Evolutionary conservation across 768 basidiomycete species (phyloP).

Genomic region (Kwoniella europaea): DNA sequence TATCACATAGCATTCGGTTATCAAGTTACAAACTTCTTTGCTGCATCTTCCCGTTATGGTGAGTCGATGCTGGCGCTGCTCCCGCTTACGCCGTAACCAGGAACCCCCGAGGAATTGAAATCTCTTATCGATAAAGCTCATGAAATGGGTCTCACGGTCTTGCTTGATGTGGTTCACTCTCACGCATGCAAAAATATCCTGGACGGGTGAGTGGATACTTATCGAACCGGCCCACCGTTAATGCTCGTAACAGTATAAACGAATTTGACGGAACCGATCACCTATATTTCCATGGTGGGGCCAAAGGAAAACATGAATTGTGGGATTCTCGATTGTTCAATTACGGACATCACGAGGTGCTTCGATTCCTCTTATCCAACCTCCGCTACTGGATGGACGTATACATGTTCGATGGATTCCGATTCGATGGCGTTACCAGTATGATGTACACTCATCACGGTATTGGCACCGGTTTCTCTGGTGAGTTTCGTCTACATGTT

Average conservation of each 20-base stretch:
- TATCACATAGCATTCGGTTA: slow-evolving; percentile 83
- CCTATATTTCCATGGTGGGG: slow-evolving; percentile 93
- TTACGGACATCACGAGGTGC: slow-evolving; percentile 90
- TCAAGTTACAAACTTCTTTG: slow-evolving; percentile 96
- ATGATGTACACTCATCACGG: slow-evolving; percentile 99
- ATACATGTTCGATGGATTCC: slow-evolving; percentile 94
- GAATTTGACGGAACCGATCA: slow-evolving; percentile 97
- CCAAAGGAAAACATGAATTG: slow-evolving; percentile 86
- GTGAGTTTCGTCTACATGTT: slow-evolving; percentile 53
- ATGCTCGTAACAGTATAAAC: slow-evolving; percentile 64
- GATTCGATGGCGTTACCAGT: slow-evolving; percentile 98
- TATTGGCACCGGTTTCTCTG: slow-evolving; percentile 95
- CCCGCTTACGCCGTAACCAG: slow-evolving; percentile 30
- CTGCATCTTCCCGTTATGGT: slow-evolving; percentile 91
- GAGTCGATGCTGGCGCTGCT: slow-evolving; percentile 7
- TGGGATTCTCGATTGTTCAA: slow-evolving; percentile 98
- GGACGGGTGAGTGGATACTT: slow-evolving; percentile 67
- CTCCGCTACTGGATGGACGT: slow-evolving; percentile 93
- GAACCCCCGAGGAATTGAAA: slow-evolving; percentile 92
- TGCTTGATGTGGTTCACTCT: slow-evolving; percentile 96
- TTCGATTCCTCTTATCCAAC: slow-evolving; percentile 93
- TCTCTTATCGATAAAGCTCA: slow-evolving; percentile 95
- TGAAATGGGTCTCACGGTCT: slow-evolving; percentile 85
- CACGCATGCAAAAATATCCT: slow-evolving; percentile 97
- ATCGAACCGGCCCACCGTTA: neutral